Conservation (phyloP, 148 eudicot species). For the Chenopodium formosanum region DNA sequence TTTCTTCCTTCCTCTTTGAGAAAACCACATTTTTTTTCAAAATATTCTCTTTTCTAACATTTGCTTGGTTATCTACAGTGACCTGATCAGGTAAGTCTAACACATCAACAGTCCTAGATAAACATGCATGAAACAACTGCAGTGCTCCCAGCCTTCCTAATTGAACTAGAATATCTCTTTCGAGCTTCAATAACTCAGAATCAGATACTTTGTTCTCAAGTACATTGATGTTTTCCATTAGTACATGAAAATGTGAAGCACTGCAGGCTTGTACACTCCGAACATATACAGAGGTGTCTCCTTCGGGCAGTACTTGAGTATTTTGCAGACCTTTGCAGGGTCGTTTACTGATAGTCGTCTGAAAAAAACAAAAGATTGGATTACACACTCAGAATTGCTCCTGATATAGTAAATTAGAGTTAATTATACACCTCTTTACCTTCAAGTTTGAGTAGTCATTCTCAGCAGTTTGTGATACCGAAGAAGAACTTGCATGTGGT, state of each 20-base stretch:
- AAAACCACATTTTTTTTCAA: slow-evolving; percentile 37
- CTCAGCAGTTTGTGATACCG: slow-evolving; percentile 38
- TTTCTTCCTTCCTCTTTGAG: slow-evolving; percentile 62
- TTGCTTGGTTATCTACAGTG: slow-evolving; percentile 25
- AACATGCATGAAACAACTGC: slow-evolving; percentile 54
- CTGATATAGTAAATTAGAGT: not conserved
- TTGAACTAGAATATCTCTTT: slow-evolving; percentile 64
- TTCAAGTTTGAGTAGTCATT: slow-evolving; percentile 44
- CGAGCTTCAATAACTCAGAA: slow-evolving; percentile 51
- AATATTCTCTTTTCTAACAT: slow-evolving; percentile 19
- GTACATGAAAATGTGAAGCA: slow-evolving; percentile 49
- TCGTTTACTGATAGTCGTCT: slow-evolving; percentile 27
- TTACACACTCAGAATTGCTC: not conserved
- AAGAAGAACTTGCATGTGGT: slow-evolving; percentile 41
- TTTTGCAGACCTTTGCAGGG: slow-evolving; percentile 31
- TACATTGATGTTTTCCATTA: slow-evolving; percentile 59
- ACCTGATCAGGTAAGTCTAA: slow-evolving; percentile 29
- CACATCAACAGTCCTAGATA: slow-evolving; percentile 43
- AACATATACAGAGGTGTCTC: slow-evolving; percentile 32
- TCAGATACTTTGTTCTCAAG: slow-evolving; percentile 62
- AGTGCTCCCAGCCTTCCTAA: slow-evolving; percentile 80
- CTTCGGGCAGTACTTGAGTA: slow-evolving; percentile 23
- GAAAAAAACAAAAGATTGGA: slow-evolving; percentile 3
- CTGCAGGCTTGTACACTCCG: slow-evolving; percentile 43
- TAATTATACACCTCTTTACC: slow-evolving; percentile 33